A percentile compares a stretch with the other conserved stretches of the same genome.
Evolutionary conservation across 306 rosid species (phyloP).

Genomic region (Pterocarpus macrocarpus): DNA sequence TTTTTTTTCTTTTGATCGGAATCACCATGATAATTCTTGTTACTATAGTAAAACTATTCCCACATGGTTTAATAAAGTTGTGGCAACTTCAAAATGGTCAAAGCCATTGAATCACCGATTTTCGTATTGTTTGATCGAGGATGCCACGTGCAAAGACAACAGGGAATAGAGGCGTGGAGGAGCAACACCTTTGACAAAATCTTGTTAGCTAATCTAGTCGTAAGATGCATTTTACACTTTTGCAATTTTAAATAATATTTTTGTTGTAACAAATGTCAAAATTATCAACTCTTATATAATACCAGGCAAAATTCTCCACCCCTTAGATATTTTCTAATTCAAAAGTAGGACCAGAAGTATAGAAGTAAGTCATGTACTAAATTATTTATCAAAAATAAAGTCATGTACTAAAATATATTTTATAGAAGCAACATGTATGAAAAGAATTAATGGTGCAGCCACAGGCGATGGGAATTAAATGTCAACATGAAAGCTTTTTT

Average conservation of each 20-base stretch:
- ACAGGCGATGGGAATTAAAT: conserved; percentile 34
- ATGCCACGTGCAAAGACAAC: conserved; percentile 52
- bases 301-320: background rate
- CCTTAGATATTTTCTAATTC: conserved; percentile 14
- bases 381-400: background rate
- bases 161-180: background rate
- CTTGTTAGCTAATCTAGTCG: background rate
- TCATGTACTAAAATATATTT: background rate
- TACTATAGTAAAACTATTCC: background rate
- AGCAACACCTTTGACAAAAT: conserved; percentile 34
- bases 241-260: background rate
- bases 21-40: too few species aligned
- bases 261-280: conserved; percentile 29
- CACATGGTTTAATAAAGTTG: background rate
- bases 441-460: conserved; percentile 36
- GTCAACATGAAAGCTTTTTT: conserved; percentile 38
- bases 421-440: background rate
- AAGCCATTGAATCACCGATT: conserved; percentile 39
- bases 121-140: conserved; percentile 10
- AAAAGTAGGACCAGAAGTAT: conserved; percentile 1
- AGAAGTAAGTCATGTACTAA: background rate
- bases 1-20: too few species aligned
- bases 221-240: conserved; percentile 7
- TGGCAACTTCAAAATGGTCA: conserved; percentile 45
- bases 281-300: background rate